Conservation (phyloP, 169 alveolate species). For the Plasmodium reichenowi region DNA sequence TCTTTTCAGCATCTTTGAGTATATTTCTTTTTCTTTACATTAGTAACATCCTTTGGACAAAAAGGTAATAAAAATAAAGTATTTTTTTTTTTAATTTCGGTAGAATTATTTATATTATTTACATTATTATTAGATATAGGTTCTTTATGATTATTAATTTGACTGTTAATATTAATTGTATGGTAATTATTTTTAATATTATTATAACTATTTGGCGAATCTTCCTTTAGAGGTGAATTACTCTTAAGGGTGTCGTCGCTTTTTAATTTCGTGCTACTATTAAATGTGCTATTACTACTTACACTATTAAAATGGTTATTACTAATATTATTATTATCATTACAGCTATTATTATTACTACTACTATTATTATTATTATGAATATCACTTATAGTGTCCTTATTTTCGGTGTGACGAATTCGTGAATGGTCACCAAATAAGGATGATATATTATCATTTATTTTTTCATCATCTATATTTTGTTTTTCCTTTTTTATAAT, state of each 20-base stretch:
- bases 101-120: conserved; percentile 6
- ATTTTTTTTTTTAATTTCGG: conserved; percentile 35
- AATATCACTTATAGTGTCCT: neutral
- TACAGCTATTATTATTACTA: neutral
- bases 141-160: neutral
- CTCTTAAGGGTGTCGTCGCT: no score
- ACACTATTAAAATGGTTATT: conserved; percentile 1
- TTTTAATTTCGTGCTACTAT: neutral
- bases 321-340: conserved; percentile 10
- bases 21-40: conserved; percentile 47
- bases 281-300: neutral
- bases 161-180: neutral
- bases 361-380: conserved; percentile 7
- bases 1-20: conserved; percentile 37
- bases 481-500: conserved; percentile 23
- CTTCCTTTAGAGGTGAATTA: no score
- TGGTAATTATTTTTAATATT: conserved; percentile 7
- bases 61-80: conserved; percentile 45
- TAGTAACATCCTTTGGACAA: conserved; percentile 73
- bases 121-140: neutral
- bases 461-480: neutral
- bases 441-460: no score
- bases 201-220: no score
- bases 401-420: neutral
- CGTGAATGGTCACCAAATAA: no score